A percentile compares a stretch with the other conserved stretches of the same genome.
phyloP scores from a whole-genome alignment of 306 rosid species.

The Cicer judaicum region DNA sequence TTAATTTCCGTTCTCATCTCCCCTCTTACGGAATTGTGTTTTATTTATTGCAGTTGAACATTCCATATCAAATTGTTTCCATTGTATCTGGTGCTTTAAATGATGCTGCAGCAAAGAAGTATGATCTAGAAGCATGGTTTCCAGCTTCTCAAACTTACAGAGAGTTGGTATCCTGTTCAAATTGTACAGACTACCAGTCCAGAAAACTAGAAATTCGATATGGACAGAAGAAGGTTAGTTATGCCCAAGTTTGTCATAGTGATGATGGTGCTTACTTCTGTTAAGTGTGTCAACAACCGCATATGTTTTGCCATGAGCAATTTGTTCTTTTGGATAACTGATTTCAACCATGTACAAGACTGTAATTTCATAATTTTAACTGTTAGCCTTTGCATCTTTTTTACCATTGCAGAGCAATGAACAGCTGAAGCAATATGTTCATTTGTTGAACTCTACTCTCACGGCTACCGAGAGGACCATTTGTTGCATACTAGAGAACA shows the following conservation, averaged over 20 bases:
- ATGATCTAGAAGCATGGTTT: conserved; percentile 95
- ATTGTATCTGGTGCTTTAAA: conserved; percentile 97
- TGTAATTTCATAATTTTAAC: conserved; percentile 30
- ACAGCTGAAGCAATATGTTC: conserved; percentile 81
- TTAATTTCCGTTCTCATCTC: background rate
- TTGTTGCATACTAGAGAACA: conserved; percentile 93
- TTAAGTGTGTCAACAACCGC: background rate
- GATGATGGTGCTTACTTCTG: conserved; percentile 14
- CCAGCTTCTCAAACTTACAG: conserved; percentile 89
- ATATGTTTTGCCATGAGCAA: background rate
- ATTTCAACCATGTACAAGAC: background rate
- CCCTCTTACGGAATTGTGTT: conserved; percentile 20
- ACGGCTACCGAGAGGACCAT: conserved; percentile 96
- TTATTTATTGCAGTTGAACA: conserved; percentile 60
- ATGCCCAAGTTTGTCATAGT: conserved; percentile 14
- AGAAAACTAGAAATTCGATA: conserved; percentile 87
- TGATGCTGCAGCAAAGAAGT: conserved; percentile 98
- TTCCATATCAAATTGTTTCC: conserved; percentile 88
- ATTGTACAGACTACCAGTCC: conserved; percentile 95
- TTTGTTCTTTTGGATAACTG: conserved; percentile 9
- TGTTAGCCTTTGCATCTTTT: conserved; percentile 28
- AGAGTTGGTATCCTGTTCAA: conserved; percentile 93
- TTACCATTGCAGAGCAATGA: conserved; percentile 71
- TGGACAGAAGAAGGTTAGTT: conserved; percentile 89
- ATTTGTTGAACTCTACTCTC: conserved; percentile 91